Evolutionary conservation across 192 early-diverging fungal species (phyloP).

Genomic region (Backusella circina): DNA sequence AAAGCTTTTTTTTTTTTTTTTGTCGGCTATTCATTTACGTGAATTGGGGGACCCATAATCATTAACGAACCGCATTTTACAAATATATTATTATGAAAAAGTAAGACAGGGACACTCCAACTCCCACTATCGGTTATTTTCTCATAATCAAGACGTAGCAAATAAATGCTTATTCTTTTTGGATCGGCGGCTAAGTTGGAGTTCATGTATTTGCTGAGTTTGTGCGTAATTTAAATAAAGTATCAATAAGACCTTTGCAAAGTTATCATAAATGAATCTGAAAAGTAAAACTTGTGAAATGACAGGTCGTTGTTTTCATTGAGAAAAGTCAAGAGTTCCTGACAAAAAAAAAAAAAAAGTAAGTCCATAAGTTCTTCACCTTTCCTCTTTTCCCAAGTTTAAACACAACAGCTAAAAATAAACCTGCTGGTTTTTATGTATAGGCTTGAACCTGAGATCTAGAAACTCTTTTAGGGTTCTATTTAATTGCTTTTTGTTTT

Average conservation of each 20-base stretch:
- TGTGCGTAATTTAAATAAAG: background rate
- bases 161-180: background rate
- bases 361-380: too few species aligned
- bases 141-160: background rate
- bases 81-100: background rate
- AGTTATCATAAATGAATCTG: background rate
- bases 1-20: background rate
- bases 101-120: background rate
- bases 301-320: background rate
- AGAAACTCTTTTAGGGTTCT: background rate
- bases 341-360: background rate
- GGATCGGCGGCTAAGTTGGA: background rate
- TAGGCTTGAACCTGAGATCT: background rate
- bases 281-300: background rate
- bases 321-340: background rate
- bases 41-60: background rate
- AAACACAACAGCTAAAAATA: background rate
- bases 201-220: background rate
- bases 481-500: background rate
- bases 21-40: background rate
- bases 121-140: background rate
- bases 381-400: background rate
- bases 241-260: background rate
- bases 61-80: background rate
- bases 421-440: background rate